These are phyloP conservation scores for Fusarium austroafricanum DNA, from an alignment of 2,329 filamentous ascomycete genomes.

Conservation along the genomic window DNA sequence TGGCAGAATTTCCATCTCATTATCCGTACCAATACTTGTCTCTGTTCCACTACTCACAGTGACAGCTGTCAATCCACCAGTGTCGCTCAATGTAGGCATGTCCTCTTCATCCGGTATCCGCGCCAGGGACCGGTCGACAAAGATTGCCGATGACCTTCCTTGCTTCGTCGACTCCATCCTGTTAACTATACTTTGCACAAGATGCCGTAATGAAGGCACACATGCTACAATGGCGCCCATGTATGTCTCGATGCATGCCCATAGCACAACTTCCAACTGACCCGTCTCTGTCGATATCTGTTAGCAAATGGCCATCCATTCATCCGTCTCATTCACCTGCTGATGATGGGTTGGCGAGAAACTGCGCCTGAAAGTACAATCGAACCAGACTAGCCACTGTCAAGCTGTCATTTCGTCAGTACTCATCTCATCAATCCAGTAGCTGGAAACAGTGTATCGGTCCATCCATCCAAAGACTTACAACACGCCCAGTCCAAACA, in stretches of 20 bases:
- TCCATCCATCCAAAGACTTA: neutral
- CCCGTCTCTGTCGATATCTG: neutral
- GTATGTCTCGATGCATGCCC: constrained; percentile 7
- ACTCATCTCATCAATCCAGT: neutral
- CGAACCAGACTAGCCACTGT: neutral
- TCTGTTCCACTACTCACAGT: neutral
- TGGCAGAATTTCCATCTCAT: neutral
- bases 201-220: neutral
- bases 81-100: neutral
- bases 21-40: neutral
- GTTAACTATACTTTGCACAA: fast-evolving
- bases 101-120: neutral
- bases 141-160: neutral
- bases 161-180: neutral
- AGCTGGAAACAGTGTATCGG: neutral
- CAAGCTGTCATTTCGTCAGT: neutral
- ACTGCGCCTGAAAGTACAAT: fast-evolving
- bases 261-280: fast-evolving
- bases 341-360: fast-evolving
- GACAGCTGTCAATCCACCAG: neutral
- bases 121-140: neutral
- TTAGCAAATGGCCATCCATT: too few relatives aligned
- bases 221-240: constrained; percentile 9
- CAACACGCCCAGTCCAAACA: constrained; percentile 19
- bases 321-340: neutral